Conservation (phyloP, 345 rosid species). For the Brassica cretica region DNA sequence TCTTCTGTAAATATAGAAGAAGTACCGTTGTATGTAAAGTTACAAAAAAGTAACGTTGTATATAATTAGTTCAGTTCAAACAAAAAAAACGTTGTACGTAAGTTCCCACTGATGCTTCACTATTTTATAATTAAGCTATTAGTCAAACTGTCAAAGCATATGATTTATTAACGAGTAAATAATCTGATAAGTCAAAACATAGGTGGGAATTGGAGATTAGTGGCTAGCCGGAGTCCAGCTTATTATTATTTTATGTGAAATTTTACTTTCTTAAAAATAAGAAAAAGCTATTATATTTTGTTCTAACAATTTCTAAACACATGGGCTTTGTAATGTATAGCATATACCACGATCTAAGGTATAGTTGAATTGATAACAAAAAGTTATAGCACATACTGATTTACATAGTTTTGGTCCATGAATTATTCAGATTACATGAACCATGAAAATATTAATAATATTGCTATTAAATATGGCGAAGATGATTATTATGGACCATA, state of each 20-base stretch:
- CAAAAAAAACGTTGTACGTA: too few relatives aligned
- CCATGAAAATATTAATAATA: background rate
- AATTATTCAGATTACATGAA: background rate
- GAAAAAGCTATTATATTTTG: background rate
- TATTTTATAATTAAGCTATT: background rate
- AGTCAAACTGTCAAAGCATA: background rate
- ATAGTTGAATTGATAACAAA: background rate
- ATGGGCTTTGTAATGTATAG: background rate
- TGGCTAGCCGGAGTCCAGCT: conserved; percentile 19
- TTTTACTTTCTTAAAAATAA: conserved; percentile 4
- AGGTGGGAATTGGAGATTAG: background rate
- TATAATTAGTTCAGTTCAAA: too few relatives aligned
- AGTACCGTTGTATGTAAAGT: background rate
- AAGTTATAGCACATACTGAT: background rate
- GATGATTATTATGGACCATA: background rate
- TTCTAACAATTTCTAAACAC: background rate
- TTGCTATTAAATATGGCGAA: background rate
- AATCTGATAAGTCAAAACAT: background rate
- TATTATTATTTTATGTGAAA: background rate
- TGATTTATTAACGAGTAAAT: background rate
- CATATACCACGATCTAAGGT: background rate
- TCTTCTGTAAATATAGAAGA: background rate
- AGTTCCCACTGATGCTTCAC: background rate
- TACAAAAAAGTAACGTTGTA: too few relatives aligned
- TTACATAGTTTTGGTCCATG: background rate